Percentiles rank a stretch among this genome's conserved stretches.
Evolutionary conservation across 345 rosid genomes (phyloP).

Genomic region (Aurinia saxatilis): DNA sequence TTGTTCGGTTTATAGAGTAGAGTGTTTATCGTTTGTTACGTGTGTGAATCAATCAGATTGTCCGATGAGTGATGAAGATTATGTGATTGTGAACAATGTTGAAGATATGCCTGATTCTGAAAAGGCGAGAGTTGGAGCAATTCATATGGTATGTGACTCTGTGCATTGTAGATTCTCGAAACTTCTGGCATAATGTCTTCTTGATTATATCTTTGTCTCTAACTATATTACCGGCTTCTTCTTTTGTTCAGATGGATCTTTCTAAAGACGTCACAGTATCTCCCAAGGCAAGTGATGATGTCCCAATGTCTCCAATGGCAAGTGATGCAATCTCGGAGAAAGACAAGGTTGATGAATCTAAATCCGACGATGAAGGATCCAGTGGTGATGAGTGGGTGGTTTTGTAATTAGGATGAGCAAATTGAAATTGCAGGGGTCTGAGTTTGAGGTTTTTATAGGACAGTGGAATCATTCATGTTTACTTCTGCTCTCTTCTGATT

Average conservation of each 20-base stretch:
- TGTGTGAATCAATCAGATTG: background rate
- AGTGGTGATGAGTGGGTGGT: conserved; percentile 16
- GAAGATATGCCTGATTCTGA: background rate
- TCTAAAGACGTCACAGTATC: background rate
- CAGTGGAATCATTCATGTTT: background rate
- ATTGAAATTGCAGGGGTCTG: background rate
- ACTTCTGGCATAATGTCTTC: background rate
- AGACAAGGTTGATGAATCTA: background rate
- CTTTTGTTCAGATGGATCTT: conserved; percentile 8
- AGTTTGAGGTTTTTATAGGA: background rate
- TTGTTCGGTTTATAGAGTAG: background rate
- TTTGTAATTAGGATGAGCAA: conserved; percentile 4
- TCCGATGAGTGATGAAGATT: conserved; percentile 6
- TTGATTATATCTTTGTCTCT: background rate
- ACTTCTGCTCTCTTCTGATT: background rate
- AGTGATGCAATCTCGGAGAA: background rate
- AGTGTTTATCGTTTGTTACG: background rate
- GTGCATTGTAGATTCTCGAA: background rate
- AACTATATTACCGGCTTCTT: background rate
- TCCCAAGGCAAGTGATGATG: background rate
- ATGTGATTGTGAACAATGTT: conserved; percentile 6
- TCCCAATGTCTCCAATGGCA: background rate
- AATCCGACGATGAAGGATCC: background rate
- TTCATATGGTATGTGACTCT: conserved; percentile 27
- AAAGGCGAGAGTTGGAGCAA: conserved; percentile 4